Base-by-base conservation (phyloP, 768 basidiomycete species). In the Boletus coccyginus region DNA sequence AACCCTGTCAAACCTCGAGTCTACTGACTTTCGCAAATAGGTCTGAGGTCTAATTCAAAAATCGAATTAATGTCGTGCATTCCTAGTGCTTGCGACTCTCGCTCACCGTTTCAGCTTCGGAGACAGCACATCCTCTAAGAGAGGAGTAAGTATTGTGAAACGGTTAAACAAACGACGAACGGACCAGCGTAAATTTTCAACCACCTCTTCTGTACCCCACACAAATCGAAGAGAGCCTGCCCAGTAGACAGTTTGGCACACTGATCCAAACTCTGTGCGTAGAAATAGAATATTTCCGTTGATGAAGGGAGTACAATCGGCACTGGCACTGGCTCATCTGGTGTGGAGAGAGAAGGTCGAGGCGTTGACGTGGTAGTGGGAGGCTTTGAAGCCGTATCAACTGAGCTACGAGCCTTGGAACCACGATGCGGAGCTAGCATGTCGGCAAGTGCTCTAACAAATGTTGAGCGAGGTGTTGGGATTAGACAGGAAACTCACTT, bases 231-330 rank as follows among this genome's bases (percentile, higher is more conserved):
- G 58, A 99, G 73, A 6, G 94, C 82, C 56, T 88, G 84, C 0
- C 91, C 89, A 1, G 87, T 92, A 11, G 92, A 94, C 5, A 97
- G 77, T 65, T 91, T 94, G 3, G 92, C 88, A 66, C 96, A 98
- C 66, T 94, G 92, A 50, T 98, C 97, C 36, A 99, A 74, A 53
- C 88, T 94, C 70, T 98, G 94, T 0, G 87, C 92, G 68, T 98
- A 98, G 73, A 97, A 94, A 70, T 95, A 97, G 77, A 98, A 99
- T 17, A 99, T 75, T 62, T 98, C 95, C 1, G 95, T 98, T 1
- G 95, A 98, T 0, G 92, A 94, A 0, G 93, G 90, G 9, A 98
- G 80, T 1, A 98, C 92, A 3, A 82, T 75, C n/a, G 81, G 78
- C 2, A 82, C 72, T 0, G 83, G 73, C 29, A 77, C 74, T 27